A percentile compares a stretch with the other conserved stretches of the same genome.
phyloP scores from a whole-genome alignment of 192 early-diverging fungal genomes.

The Irineochytrium annulatum region DNA sequence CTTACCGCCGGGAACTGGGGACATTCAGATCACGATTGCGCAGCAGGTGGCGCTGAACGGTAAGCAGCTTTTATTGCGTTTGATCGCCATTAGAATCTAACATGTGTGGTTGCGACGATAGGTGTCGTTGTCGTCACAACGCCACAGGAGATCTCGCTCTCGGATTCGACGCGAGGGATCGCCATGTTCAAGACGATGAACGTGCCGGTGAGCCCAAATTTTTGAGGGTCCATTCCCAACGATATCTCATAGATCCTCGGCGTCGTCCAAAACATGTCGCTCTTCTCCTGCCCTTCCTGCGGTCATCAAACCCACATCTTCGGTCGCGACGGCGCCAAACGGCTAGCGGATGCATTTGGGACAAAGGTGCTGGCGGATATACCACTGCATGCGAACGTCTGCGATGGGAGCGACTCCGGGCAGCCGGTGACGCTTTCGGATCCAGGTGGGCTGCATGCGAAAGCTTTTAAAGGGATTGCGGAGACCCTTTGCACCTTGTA shows the following conservation, averaged over 20 bases:
- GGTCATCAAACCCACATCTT: constrained; percentile 75
- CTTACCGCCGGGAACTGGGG: constrained; percentile 92
- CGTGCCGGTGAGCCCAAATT: constrained; percentile 58
- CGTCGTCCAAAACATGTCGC: constrained; percentile 84
- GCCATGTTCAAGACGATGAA: constrained; percentile 81
- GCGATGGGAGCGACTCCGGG: constrained; percentile 66
- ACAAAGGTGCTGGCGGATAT: constrained; percentile 71
- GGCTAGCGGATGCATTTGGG: constrained; percentile 60
- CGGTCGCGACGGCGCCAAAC: constrained; percentile 47
- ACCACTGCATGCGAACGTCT: constrained; percentile 72
- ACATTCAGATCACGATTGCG: constrained; percentile 77
- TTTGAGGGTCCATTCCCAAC: neutral
- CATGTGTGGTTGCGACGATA: constrained; percentile 1
- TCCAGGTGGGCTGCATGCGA: too few species aligned
- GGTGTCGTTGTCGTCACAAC: constrained; percentile 86
- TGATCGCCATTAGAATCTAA: neutral
- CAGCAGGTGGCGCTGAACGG: constrained; percentile 70
- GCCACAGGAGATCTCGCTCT: constrained; percentile 84
- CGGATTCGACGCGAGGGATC: constrained; percentile 73
- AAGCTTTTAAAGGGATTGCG: too few species aligned
- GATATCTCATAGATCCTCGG: constrained; percentile 68
- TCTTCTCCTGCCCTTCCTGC: constrained; percentile 77
- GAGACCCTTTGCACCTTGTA: too few species aligned
- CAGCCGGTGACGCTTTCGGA: constrained; percentile 56
- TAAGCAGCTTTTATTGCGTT: constrained; percentile 11